Conservation (phyloP, 306 rosid species). For the Rosa persica region DNA sequence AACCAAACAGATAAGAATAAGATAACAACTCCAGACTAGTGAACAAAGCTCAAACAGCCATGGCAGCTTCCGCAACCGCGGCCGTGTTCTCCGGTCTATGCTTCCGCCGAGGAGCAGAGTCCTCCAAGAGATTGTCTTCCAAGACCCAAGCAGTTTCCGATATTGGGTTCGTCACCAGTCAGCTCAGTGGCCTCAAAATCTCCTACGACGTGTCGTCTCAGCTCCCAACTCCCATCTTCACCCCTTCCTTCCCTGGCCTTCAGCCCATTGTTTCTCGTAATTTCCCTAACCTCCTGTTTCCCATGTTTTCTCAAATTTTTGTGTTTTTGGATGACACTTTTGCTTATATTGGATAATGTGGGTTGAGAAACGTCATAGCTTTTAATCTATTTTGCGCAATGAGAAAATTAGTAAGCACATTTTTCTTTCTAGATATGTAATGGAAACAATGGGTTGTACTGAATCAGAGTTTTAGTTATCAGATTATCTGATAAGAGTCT, state of each 20-base stretch:
- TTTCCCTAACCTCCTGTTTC: background rate
- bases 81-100: constrained; percentile 25
- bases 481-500: background rate
- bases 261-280: constrained; percentile 70
- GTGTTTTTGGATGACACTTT: too few relatives aligned
- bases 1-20: background rate
- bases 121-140: constrained; percentile 5
- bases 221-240: constrained; percentile 28
- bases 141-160: constrained; percentile 35
- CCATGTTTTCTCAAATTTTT: background rate
- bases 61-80: constrained; percentile 47
- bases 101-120: constrained; percentile 12
- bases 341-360: too few relatives aligned
- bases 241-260: constrained; percentile 35
- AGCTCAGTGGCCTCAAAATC: constrained; percentile 68
- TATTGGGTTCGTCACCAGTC: constrained; percentile 60
- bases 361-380: too few relatives aligned
- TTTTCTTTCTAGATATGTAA: too few relatives aligned
- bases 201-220: constrained; percentile 33
- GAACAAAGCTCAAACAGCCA: constrained; percentile 5
- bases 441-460: background rate
- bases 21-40: background rate
- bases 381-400: too few relatives aligned
- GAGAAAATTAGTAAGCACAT: too few relatives aligned
- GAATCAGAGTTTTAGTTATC: background rate